These are phyloP conservation scores for Cadophora sp. DNA, from an alignment of 2,329 filamentous ascomycete species.

Conservation along the genomic window DNA sequence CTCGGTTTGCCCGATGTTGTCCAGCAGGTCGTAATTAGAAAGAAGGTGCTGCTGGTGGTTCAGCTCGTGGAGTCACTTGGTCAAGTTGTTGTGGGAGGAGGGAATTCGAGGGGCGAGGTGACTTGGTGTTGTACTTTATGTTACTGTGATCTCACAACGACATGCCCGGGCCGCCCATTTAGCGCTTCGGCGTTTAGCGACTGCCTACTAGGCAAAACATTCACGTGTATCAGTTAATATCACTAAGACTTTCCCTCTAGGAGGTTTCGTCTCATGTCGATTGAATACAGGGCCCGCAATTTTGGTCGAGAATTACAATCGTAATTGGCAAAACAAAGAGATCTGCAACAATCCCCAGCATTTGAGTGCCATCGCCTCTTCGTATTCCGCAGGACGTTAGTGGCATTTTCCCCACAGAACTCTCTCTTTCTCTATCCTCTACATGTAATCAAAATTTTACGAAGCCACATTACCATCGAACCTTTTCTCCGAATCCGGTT, in stretches of 20 bases:
- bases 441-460: too few relatives aligned
- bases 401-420: background rate
- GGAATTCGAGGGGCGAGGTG: slow-evolving; percentile 21
- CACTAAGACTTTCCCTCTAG: background rate
- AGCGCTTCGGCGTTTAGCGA: slow-evolving; percentile 11
- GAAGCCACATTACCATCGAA: too few relatives aligned
- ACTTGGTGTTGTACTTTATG: slow-evolving; percentile 11
- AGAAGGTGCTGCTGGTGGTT: slow-evolving; percentile 16
- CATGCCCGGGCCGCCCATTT: background rate
- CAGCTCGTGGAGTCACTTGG: slow-evolving; percentile 24
- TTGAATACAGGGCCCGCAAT: too few relatives aligned
- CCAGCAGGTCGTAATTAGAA: background rate
- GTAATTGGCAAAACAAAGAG: background rate
- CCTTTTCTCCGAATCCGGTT: too few relatives aligned
- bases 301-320: background rate
- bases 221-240: background rate
- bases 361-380: background rate
- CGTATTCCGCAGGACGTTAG: background rate
- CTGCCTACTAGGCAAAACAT: slow-evolving; percentile 3
- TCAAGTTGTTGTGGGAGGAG: slow-evolving; percentile 19
- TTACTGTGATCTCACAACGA: slow-evolving; percentile 7
- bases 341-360: background rate
- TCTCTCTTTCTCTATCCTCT: too few relatives aligned
- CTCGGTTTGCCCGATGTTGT: background rate
- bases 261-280: background rate